Conservation (phyloP, 345 rosid species). For the Aegle marmelos region DNA sequence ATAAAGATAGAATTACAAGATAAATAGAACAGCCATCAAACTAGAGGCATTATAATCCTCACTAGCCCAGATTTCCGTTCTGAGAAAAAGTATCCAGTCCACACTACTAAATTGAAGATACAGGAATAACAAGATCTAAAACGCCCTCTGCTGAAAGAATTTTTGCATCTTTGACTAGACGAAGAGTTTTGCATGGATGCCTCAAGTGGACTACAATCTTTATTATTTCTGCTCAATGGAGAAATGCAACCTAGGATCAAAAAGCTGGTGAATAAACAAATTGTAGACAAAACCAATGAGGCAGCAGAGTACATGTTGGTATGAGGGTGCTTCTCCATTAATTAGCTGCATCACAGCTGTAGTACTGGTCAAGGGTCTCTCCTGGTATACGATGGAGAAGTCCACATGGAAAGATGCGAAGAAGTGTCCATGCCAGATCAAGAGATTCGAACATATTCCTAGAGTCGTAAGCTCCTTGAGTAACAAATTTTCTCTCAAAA, state of each 20-base stretch:
- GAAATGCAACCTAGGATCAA: background rate
- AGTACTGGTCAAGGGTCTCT: slow-evolving; percentile 80
- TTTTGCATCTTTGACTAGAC: background rate
- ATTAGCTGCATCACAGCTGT: slow-evolving; percentile 68
- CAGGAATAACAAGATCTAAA: slow-evolving; percentile 21
- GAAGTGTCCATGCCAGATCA: slow-evolving; percentile 94
- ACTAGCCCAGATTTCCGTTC: background rate
- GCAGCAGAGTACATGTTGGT: background rate
- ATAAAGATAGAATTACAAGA: background rate
- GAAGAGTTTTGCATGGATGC: background rate
- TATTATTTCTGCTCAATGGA: slow-evolving; percentile 1
- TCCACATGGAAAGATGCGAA: slow-evolving; percentile 97
- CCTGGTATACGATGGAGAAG: slow-evolving; percentile 98
- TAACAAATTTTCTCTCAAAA: slow-evolving; percentile 91
- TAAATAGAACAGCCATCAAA: background rate
- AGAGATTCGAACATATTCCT: slow-evolving; percentile 92
- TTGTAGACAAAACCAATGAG: background rate
- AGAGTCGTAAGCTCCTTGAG: slow-evolving; percentile 96
- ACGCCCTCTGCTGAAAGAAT: slow-evolving; percentile 4
- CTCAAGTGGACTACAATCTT: slow-evolving; percentile 13
- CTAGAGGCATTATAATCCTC: background rate
- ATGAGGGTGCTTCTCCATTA: slow-evolving; percentile 19
- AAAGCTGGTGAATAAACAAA: slow-evolving; percentile 9
- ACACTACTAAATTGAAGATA: slow-evolving; percentile 16
- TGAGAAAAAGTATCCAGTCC: background rate